A percentile compares a stretch with the other conserved stretches of the same genome.
Evolutionary conservation across 305 asterid species (phyloP).

Genomic region (Caryopteris hybrid): DNA sequence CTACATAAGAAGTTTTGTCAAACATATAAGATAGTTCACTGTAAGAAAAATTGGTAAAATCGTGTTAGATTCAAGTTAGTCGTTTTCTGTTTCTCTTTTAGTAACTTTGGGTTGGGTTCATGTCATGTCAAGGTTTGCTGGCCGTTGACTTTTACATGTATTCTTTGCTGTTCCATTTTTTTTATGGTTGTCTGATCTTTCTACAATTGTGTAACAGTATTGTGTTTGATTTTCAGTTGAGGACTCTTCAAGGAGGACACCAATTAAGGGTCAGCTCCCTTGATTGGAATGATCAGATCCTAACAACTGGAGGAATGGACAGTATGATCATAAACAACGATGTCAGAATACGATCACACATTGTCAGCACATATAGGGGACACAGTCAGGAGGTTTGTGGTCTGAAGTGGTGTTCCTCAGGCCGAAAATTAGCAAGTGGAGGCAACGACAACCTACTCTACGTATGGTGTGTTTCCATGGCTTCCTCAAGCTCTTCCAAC

Average conservation of each 20-base stretch:
- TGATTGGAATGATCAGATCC: constrained; percentile 46
- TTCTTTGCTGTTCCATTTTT: not conserved
- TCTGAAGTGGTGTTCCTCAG: constrained; percentile 40
- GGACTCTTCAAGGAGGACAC: constrained; percentile 42
- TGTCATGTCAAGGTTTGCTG: too few relatives aligned
- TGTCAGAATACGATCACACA: constrained; percentile 30
- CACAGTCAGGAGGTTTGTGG: constrained; percentile 41
- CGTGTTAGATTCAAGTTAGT: too few relatives aligned
- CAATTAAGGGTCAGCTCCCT: constrained; percentile 40
- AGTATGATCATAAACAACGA: constrained; percentile 44
- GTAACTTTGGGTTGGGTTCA: too few relatives aligned
- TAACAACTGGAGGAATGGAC: constrained; percentile 58
- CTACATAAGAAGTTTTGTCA: too few relatives aligned
- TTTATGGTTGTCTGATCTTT: not conserved
- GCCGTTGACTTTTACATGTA: not conserved
- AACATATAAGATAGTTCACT: too few relatives aligned
- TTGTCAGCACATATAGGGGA: constrained; percentile 33
- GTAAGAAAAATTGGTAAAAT: too few relatives aligned
- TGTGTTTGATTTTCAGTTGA: constrained; percentile 20
- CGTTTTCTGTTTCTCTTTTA: too few relatives aligned
- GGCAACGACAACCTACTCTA: constrained; percentile 29
- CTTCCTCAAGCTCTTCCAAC: constrained; percentile 25
- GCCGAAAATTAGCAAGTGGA: constrained; percentile 38
- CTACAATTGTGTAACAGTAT: not conserved
- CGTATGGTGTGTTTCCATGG: constrained; percentile 33